Base-by-base conservation (phyloP, 345 rosid genomes). In the Gossypium australe region DNA sequence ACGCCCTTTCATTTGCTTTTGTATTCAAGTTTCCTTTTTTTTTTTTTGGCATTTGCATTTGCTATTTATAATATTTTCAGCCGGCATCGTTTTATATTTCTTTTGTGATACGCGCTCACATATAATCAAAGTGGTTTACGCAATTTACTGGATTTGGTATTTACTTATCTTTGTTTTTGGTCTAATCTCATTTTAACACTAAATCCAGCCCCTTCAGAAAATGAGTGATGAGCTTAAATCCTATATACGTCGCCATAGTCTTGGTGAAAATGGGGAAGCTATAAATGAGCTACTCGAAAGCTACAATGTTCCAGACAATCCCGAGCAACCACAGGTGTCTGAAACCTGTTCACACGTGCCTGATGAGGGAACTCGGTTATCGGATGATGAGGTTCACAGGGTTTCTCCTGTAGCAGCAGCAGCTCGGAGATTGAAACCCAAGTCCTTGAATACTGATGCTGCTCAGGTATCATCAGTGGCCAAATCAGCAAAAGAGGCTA, bases 141-240 rank as follows among this genome's bases (percentile, higher is more conserved):
- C 71, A 67, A 9, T 14, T 25, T 67, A 14, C 27, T 25, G 2
- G 44, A 68, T 49, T 48, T 48, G 3, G 14, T 66, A 8, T 45
- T 44, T 67, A 4, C 16, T 17, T 25, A 27, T 7, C n/a, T 11
- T 18, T n/a, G 57, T 43, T 17, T 43, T 10, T 55, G 58, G n/a
- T 47, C 43, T 17, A 10, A 14, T 2, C 52, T 45, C 45, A 25
- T 47, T 7, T 4, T 17, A 4, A 53, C 22, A n/a, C 25, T 70
- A 57, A 81, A 12, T 78, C 1, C 83, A 94, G 98, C 96, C 94
- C 9, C 69, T 85, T 72, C 89, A 87, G 77, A 71, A 75, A 77
- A 86, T 94, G 94, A 78, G 81, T 76, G 85, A 91, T 29, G 98
- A 89, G 83, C 85, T 94, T 73, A 94, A 82, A 80, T 86, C 90